These are phyloP conservation scores for Acer campestre DNA, from an alignment of 345 rosid genomes.

Conservation along the genomic window DNA sequence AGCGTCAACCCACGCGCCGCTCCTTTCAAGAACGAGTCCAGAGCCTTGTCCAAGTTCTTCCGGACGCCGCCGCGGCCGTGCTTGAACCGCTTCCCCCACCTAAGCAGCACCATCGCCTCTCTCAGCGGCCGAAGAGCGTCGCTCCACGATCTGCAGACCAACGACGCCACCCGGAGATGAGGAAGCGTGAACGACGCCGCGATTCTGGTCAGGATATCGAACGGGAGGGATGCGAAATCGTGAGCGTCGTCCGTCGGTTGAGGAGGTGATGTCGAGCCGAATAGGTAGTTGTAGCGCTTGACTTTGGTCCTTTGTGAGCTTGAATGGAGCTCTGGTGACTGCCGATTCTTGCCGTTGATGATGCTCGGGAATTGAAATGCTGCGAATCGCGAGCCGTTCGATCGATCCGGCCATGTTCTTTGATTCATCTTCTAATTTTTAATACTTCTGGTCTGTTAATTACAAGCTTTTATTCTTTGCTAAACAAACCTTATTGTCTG, in stretches of 20 bases:
- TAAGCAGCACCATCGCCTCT: conserved; percentile 77
- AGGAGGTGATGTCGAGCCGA: not conserved
- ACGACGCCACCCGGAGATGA: conserved; percentile 66
- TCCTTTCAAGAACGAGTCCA: conserved; percentile 77
- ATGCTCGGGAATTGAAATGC: conserved; percentile 28
- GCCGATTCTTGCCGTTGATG: conserved; percentile 15
- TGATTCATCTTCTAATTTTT: conserved; percentile 38
- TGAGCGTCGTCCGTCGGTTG: conserved; percentile 23
- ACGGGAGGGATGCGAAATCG: conserved; percentile 76
- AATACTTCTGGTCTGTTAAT: not conserved
- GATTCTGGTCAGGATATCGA: conserved; percentile 61
- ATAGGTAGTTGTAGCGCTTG: conserved; percentile 8
- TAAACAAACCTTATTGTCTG: too few relatives aligned
- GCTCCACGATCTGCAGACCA: conserved; percentile 83
- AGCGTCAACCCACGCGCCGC: conserved; percentile 84
- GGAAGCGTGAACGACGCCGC: conserved; percentile 70
- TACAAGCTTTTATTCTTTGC: too few relatives aligned
- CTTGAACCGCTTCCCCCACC: conserved; percentile 82
- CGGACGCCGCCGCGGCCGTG: conserved; percentile 81
- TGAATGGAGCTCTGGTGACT: not conserved
- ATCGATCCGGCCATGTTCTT: conserved; percentile 55
- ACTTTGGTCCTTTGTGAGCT: not conserved
- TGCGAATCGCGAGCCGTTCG: conserved; percentile 43
- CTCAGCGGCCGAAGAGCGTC: conserved; percentile 81
- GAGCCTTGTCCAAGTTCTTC: conserved; percentile 68